phyloP scores from a whole-genome alignment of 306 rosid species.

The Trichosanthes cucumerina region DNA sequence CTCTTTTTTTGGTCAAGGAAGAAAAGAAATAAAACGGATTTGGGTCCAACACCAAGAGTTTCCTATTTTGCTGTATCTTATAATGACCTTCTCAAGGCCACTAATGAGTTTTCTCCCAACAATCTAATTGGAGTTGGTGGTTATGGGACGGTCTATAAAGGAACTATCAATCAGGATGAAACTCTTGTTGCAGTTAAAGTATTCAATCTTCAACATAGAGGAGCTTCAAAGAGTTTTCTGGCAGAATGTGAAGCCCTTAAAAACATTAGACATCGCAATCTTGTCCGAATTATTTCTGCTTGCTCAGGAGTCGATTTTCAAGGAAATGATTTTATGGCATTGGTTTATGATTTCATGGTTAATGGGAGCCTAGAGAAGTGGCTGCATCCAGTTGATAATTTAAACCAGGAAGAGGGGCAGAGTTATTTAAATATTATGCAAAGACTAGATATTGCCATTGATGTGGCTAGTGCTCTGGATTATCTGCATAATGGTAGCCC shows the following conservation, averaged over 20 bases:
- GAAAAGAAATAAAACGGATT: neutral
- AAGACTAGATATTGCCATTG: constrained; percentile 31
- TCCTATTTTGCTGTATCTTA: constrained; percentile 18
- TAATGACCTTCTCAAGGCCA: constrained; percentile 17
- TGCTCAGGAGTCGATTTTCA: constrained; percentile 19
- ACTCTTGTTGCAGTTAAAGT: constrained; percentile 20
- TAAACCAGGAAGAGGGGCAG: constrained; percentile 3
- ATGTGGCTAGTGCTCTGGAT: constrained; percentile 19
- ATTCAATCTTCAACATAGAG: constrained; percentile 9
- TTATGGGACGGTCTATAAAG: constrained; percentile 24
- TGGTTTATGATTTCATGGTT: constrained; percentile 46
- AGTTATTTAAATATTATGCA: neutral
- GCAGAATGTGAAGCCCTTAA: constrained; percentile 20
- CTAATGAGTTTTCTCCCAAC: constrained; percentile 18
- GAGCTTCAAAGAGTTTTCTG: constrained; percentile 14
- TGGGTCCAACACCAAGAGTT: neutral
- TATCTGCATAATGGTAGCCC: constrained; percentile 10
- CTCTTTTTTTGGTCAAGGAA: neutral
- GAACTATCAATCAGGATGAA: neutral
- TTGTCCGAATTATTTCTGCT: constrained; percentile 4
- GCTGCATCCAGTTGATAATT: constrained; percentile 20
- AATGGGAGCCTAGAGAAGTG: constrained; percentile 71
- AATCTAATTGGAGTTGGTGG: constrained; percentile 26
- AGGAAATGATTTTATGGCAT: constrained; percentile 50
- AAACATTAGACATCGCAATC: constrained; percentile 15